Evolutionary conservation across 139 green algal genomes (phyloP), one percentile per base, ranked within the genome.

Genomic region (Picochlorum sp.): DNA sequence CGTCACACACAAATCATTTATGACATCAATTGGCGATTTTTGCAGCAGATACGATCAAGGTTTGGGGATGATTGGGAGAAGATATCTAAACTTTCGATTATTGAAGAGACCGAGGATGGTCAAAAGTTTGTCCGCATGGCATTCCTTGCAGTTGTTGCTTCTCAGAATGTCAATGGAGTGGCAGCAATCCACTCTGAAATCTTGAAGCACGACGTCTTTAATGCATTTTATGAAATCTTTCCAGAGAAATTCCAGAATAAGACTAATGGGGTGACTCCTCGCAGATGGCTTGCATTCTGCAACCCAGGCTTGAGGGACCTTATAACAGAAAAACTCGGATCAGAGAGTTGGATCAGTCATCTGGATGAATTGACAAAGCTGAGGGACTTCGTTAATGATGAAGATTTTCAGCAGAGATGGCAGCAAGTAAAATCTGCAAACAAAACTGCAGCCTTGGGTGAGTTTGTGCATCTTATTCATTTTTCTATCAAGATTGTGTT

Each of bases 1-100:
- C 82, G 93, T 6, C 88, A 98, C 81, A 97, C 97, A 88, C 71
- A 98, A 77, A 97, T 99, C 68, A 90, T 99, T 52, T 95, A 95
- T 57, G 90, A 98, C 70, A 96, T 99, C 79, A 96, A 99, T 82
- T 94, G 86, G 81, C 82, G 91, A 49, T 94, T 94, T 77, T 77
- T 99, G 72, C 77, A 98, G 78, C 60, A 79, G 65, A 61, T 97
- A 63, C 77, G 84, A 57, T 63, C 56, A 41, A 81, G 81, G 66
- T 83, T 88, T 50, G 86, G 83, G 22, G 84, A 93, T 44, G 84
- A 98, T 73, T 88, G 77, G 71, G 77, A 89, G 33, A 79, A 75
- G 57, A 87, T 98, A 61, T 51, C 55, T 33, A 67, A 74, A 64
- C 86, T 98, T 85, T 90, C 72, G 47, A 95, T 99, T 73, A 96